Percentiles rank a stretch among this genome's conserved stretches.
phyloP scores from a whole-genome alignment of 768 basidiomycete species.

The Trametes elegans region DNA sequence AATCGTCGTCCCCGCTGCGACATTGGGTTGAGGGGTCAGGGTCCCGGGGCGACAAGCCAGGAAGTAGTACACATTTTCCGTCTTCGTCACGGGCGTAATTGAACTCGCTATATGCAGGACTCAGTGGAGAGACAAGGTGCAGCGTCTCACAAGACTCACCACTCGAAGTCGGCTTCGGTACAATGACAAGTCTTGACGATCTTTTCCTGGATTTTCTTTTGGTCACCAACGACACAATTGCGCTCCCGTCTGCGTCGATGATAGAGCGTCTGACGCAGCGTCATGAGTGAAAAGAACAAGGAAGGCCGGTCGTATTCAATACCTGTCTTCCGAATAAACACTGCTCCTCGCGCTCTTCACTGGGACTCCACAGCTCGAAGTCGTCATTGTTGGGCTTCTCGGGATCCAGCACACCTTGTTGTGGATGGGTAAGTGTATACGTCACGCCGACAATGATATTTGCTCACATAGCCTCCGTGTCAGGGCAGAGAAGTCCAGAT shows the following conservation, averaged over 20 bases:
- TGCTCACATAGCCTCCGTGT: constrained; percentile 73
- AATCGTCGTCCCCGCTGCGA: constrained; percentile 57
- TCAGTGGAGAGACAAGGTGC: neutral
- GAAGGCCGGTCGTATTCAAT: neutral
- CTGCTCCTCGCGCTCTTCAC: constrained; percentile 78
- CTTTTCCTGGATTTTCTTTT: constrained; percentile 47
- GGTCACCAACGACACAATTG: constrained; percentile 83
- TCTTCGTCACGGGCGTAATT: constrained; percentile 71
- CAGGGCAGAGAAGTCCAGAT: constrained; percentile 85
- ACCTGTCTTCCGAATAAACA: constrained; percentile 95
- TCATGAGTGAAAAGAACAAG: constrained; percentile 4
- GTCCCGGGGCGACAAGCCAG: constrained; percentile 62
- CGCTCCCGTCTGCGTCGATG: constrained; percentile 79
- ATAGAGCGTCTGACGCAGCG: constrained; percentile 67
- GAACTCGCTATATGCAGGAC: constrained; percentile 80
- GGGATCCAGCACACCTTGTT: constrained; percentile 60
- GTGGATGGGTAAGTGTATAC: too few species aligned
- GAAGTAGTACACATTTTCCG: constrained; percentile 75
- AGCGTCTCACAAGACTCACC: constrained; percentile 49
- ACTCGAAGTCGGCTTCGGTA: constrained; percentile 81
- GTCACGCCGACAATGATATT: neutral
- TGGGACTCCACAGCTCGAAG: constrained; percentile 97
- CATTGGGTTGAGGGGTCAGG: constrained; percentile 57
- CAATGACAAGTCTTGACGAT: constrained; percentile 76
- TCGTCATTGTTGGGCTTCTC: constrained; percentile 83